Conservation (phyloP, 108 stramenopile species). For the Cyclostephanos tholiformis region DNA sequence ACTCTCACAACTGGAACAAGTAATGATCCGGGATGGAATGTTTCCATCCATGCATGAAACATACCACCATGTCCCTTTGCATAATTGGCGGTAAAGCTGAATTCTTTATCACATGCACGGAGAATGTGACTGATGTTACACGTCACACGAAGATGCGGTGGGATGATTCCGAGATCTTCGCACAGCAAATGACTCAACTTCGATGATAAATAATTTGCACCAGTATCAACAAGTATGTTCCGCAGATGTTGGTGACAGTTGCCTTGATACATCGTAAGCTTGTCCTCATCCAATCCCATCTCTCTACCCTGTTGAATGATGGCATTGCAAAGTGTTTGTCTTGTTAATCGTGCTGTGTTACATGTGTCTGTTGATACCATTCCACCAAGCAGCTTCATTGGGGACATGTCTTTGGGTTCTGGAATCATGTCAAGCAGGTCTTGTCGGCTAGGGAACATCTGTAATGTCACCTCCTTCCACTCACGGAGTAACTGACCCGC, state of each 20-base stretch:
- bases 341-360: neutral
- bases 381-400: neutral
- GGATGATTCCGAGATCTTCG: conserved; percentile 14
- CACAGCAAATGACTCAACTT: conserved; percentile 9
- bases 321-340: neutral
- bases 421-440: neutral
- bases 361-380: neutral
- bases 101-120: conserved; percentile 13
- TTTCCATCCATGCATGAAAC: conserved; percentile 1
- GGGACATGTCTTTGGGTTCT: neutral
- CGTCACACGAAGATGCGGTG: neutral
- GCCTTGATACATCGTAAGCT: no score
- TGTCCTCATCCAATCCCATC: neutral
- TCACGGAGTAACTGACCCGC: neutral
- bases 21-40: conserved; percentile 1
- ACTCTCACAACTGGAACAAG: no score
- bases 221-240: no score
- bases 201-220: no score
- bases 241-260: no score
- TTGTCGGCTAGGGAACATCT: neutral
- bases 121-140: conserved; percentile 3
- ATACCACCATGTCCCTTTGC: neutral
- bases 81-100: neutral
- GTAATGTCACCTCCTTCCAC: neutral
- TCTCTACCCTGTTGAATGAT: no score